Conservation (phyloP, 2,329 filamentous ascomycete genomes). For the Colletotrichum zoysiae region DNA sequence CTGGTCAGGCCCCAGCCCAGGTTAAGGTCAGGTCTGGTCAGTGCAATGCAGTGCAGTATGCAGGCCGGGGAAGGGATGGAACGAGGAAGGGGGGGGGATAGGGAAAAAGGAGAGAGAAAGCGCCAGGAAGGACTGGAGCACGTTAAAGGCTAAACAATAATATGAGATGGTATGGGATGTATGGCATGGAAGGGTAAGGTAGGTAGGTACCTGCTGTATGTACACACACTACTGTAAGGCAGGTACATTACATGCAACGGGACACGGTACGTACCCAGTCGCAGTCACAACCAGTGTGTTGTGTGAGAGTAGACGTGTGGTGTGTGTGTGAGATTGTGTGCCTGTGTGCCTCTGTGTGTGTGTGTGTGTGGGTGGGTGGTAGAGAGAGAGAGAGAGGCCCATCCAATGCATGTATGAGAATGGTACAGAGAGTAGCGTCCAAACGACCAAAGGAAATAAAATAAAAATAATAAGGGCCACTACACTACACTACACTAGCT, state of each 20-base stretch:
- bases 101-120: conserved; percentile 5
- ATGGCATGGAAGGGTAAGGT: conserved; percentile 25
- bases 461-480: not conserved
- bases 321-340: not conserved
- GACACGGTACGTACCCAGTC: not conserved
- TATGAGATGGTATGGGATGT: conserved; percentile 32
- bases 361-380: too few species aligned
- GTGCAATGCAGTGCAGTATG: conserved; percentile 31
- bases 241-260: not conserved
- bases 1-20: conserved; percentile 40
- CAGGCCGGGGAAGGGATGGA: conserved; percentile 39
- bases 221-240: too few species aligned
- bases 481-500: conserved; percentile 16
- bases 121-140: conserved; percentile 34
- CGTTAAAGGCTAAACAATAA: conserved; percentile 42
- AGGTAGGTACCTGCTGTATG: not conserved
- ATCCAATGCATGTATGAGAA: conserved; percentile 14
- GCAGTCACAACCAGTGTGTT: not conserved
- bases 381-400: not conserved
- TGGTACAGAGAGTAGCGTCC: conserved; percentile 12
- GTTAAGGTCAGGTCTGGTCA: conserved; percentile 35
- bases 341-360: not conserved
- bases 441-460: conserved; percentile 5
- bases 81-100: conserved; percentile 16
- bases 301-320: not conserved